Base-by-base conservation (phyloP, 352 stramenopile genomes). In the Elongisporangium senticosum region DNA sequence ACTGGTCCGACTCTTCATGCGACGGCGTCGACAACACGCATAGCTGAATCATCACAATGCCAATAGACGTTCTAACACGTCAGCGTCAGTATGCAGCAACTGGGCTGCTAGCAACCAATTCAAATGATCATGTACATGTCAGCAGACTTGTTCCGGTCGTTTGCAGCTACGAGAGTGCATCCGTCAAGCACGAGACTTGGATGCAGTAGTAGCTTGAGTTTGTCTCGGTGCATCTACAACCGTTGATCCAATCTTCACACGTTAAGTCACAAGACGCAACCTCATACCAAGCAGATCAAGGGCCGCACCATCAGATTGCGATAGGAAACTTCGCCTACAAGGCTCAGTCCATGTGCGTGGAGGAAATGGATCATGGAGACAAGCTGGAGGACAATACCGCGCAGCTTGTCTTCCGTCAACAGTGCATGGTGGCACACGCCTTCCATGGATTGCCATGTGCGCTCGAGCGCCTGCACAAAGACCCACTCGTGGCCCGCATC, bases 31-130 rank as follows among this genome's bases (percentile, higher is more conserved):
- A 70, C 43, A 77, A 63, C 68, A 86, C 74, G 20, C 68, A 75
- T 17, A 87, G 57, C 57, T 87, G 78, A 48, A 86, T 81, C 69
- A 86, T 83, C 15, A 86, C 51, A 66, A 84, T 75, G 7, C 78
- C 78, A 40, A 87, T 79, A 5, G 75, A 74, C 14, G 69, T 17
- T 43, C 33, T 43, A 43, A 17, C 7, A 43, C 33, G 33, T 43
- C 33, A 43, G 2, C 33, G 33, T 43, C 33, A 43, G 33, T 43
- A 43, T 10, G 6, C 1, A 37, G 26, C 26, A 13, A 37, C 26
- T 37, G 5, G 26, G 2, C 26, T 37, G 26, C 2, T 7, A 43
- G 7, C 33, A 17, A 43, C 33, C 33, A 37, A 37, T 13, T 37
- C 23, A 37, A 11, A 37, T 37, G 26, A 11, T 1, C 26, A 43